Conservation (phyloP, 495 filamentous ascomycete species). For the Podospora conica region DNA sequence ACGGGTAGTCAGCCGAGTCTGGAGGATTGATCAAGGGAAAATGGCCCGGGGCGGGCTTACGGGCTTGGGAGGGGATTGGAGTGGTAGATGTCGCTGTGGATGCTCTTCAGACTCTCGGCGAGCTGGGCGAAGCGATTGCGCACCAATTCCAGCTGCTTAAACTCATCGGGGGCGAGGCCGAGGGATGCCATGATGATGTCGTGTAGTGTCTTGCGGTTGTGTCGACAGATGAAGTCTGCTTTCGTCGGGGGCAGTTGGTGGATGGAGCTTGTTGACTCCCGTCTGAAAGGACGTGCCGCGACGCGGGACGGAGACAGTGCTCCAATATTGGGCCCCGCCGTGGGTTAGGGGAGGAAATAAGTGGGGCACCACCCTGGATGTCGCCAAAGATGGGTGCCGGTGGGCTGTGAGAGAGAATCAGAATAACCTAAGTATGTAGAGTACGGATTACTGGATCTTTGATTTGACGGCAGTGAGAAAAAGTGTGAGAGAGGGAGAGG, state of each 20-base stretch:
- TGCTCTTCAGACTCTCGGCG: conserved; percentile 56
- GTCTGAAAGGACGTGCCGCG: not conserved
- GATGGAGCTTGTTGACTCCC: not conserved
- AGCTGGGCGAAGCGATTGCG: conserved; percentile 67
- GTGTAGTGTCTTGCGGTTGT: not conserved
- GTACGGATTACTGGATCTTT: too few relatives aligned
- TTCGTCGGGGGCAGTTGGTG: not conserved
- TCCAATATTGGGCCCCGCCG: too few relatives aligned
- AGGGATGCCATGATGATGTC: conserved; percentile 45
- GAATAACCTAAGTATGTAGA: too few relatives aligned
- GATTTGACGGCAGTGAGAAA: too few relatives aligned
- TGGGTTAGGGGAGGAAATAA: too few relatives aligned
- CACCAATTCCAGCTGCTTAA: conserved; percentile 67
- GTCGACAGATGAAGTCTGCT: not conserved
- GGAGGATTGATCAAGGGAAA: not conserved
- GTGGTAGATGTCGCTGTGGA: conserved; percentile 37
- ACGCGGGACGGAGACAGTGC: not conserved
- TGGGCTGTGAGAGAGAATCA: too few relatives aligned
- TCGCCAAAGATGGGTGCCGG: too few relatives aligned
- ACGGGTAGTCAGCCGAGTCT: not conserved
- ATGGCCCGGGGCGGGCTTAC: conserved; percentile 15
- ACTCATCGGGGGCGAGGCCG: conserved; percentile 50
- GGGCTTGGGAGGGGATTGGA: conserved; percentile 34
- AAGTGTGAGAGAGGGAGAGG: too few relatives aligned
- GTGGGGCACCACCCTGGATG: too few relatives aligned